Evolutionary conservation across 108 stramenopile species (phyloP).

Genomic region (Nitzschia sp.): DNA sequence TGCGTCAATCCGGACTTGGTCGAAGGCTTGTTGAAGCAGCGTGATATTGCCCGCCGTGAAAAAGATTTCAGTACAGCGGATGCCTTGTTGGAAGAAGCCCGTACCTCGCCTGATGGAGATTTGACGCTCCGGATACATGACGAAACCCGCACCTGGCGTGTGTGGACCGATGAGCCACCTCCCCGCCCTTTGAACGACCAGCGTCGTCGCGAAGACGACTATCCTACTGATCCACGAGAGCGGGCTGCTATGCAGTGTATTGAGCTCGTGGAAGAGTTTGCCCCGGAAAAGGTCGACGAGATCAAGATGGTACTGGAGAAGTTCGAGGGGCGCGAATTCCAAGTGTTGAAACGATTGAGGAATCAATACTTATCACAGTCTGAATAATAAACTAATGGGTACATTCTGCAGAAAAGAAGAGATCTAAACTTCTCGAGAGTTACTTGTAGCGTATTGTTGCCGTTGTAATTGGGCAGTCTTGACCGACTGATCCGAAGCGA

Average conservation of each 20-base stretch:
- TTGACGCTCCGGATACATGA: slow-evolving; percentile 77
- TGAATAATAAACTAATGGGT: not conserved
- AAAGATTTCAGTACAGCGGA: slow-evolving; percentile 84
- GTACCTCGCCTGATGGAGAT: slow-evolving; percentile 65
- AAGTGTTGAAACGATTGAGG: slow-evolving; percentile 72
- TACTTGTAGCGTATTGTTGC: slow-evolving; percentile 1
- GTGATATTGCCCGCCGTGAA: slow-evolving; percentile 74
- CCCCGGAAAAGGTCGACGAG: slow-evolving; percentile 72
- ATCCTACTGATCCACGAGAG: slow-evolving; percentile 15
- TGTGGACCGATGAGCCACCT: slow-evolving; percentile 76
- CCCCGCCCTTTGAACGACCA: slow-evolving; percentile 23
- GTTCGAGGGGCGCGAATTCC: slow-evolving; percentile 75
- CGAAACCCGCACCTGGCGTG: slow-evolving; percentile 82
- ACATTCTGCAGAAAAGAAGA: not conserved
- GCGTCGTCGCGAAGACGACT: not conserved
- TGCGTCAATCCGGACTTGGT: slow-evolving; percentile 75
- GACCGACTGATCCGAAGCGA: slow-evolving; percentile 17
- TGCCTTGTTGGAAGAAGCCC: slow-evolving; percentile 65
- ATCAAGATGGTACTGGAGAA: slow-evolving; percentile 59
- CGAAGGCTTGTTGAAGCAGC: slow-evolving; percentile 58
- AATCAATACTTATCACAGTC: slow-evolving; percentile 40
- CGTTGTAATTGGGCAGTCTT: not conserved
- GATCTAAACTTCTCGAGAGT: not conserved
- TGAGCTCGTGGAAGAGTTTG: slow-evolving; percentile 57
- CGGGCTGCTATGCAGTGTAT: slow-evolving; percentile 65